Conservation (phyloP, 2,329 filamentous ascomycete species). For the Apiospora koreana region DNA sequence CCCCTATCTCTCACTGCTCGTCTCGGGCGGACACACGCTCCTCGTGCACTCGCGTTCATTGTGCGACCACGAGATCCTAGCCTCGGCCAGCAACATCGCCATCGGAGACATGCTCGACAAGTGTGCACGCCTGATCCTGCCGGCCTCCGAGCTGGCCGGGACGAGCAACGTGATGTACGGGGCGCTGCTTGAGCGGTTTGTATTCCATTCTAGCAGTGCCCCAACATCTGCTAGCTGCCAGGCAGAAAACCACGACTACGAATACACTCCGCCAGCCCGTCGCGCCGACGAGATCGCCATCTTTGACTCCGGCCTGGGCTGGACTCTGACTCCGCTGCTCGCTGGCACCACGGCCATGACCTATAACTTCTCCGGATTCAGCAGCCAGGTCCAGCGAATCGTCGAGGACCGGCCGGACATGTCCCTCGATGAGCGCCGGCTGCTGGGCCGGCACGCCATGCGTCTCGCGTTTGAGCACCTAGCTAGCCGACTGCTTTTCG, state of each 20-base stretch:
- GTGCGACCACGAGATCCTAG: slow-evolving; percentile 72
- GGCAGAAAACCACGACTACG: slow-evolving; percentile 38
- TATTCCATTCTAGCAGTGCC: slow-evolving; percentile 53
- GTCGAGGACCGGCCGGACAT: slow-evolving; percentile 43
- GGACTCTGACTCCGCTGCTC: slow-evolving; percentile 71
- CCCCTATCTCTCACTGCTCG: slow-evolving; percentile 85
- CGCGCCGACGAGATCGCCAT: slow-evolving; percentile 59
- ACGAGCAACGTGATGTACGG: slow-evolving; percentile 76
- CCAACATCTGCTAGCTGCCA: neutral
- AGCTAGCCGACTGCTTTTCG: slow-evolving; percentile 71
- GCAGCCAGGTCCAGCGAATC: slow-evolving; percentile 64
- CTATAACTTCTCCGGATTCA: slow-evolving; percentile 76
- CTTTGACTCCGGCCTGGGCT: slow-evolving; percentile 45
- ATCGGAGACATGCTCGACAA: slow-evolving; percentile 91
- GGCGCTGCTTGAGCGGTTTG: slow-evolving; percentile 75
- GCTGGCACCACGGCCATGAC: slow-evolving; percentile 56
- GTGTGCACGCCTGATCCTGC: slow-evolving; percentile 74
- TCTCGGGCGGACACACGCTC: slow-evolving; percentile 90
- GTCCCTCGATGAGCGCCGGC: slow-evolving; percentile 60
- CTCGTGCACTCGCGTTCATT: slow-evolving; percentile 74
- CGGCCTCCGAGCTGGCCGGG: slow-evolving; percentile 53
- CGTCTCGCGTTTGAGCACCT: slow-evolving; percentile 86
- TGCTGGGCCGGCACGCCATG: slow-evolving; percentile 75
- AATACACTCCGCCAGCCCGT: slow-evolving; percentile 58
- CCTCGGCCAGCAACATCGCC: slow-evolving; percentile 76